Conservation (phyloP, 805 yeast species). For the Spathaspora passalidarum region DNA sequence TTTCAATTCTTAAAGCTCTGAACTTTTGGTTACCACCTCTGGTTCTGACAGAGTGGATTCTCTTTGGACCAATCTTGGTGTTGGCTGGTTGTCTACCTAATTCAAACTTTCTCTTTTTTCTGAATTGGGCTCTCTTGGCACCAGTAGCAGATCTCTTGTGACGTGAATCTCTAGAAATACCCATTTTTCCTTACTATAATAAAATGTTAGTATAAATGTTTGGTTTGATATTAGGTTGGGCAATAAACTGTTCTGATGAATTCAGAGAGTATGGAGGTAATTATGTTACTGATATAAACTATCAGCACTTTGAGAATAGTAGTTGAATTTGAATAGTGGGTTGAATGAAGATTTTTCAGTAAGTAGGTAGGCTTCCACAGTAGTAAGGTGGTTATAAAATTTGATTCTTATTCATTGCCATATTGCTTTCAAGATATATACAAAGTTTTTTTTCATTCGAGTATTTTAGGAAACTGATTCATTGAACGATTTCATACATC, state of each 20-base stretch:
- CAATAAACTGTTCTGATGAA: not conserved
- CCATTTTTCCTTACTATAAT: slow-evolving; percentile 59
- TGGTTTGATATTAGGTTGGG: not conserved
- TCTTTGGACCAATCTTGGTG: slow-evolving; percentile 98
- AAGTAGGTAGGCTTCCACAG: too few relatives aligned
- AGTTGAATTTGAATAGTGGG: too few relatives aligned
- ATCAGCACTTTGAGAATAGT: too few relatives aligned
- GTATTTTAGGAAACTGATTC: too few relatives aligned
- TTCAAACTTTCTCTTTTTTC: slow-evolving; percentile 99
- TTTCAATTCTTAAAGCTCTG: slow-evolving; percentile 99
- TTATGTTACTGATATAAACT: too few relatives aligned
- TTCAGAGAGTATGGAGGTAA: not conserved
- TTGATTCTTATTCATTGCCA: too few relatives aligned
- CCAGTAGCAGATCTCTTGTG: slow-evolving; percentile 99
- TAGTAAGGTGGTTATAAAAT: too few relatives aligned
- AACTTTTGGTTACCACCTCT: slow-evolving; percentile 99
- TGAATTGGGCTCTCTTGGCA: slow-evolving; percentile 99
- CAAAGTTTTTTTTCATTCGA: too few relatives aligned
- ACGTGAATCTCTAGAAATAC: slow-evolving; percentile 99
- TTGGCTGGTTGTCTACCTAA: slow-evolving; percentile 99
- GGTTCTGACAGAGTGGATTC: slow-evolving; percentile 98
- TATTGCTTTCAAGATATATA: too few relatives aligned
- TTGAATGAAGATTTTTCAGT: too few relatives aligned
- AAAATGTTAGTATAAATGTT: slow-evolving; percentile 11
- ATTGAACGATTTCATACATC: too few relatives aligned